Evolutionary conservation across 441 rosid genomes (phyloP), one percentile per base, ranked within the genome.

Genomic region (Populus hybrid): DNA sequence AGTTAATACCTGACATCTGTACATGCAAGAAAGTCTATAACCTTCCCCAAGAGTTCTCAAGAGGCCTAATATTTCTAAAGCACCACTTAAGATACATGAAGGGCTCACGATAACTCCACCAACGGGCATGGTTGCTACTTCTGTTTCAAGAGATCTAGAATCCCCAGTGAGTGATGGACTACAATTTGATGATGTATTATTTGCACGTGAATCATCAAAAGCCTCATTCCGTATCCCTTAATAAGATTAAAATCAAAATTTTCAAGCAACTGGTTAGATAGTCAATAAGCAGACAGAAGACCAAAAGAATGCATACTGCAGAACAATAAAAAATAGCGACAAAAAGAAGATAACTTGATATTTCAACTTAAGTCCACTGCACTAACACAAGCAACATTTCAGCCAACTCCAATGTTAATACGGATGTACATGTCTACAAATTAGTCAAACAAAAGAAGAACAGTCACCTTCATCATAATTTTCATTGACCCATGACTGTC

Each of bases 31-130:
- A 78, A 92, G 90, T 83, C 98, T 91, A 84, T 89, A 94, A 81
- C 96, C 99, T 88, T 96, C 98, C 79, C 99, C 97, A 53, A 94
- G 86, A 81, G 74, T 84, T 86, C 93, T 91, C 80, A 96, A 83
- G 84, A 96, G 94, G 80, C 88, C 78, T 79, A 94, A 85, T 85
- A 93, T 78, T 81, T 96, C 99, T 36, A 85, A 88, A 76, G 90
- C 87, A 74, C 95, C 98, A 77, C 28, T 80, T 82, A 89, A 74
- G 76, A 94, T 76, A 85, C 78, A 90, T 79, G 97, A 88, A 71
- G 75, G 59, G 71, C 80, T 88, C 78, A 85, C 67, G 73, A 80
- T 28, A 82, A 78, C 77, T 77, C 92, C 91, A 82, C 89, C 85
- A 76, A 82, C 70, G 16, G 76, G 80, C 84, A 88, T 80, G 78